Conservation (phyloP, 108 stramenopile species). For the Skeletonema costatum region DNA sequence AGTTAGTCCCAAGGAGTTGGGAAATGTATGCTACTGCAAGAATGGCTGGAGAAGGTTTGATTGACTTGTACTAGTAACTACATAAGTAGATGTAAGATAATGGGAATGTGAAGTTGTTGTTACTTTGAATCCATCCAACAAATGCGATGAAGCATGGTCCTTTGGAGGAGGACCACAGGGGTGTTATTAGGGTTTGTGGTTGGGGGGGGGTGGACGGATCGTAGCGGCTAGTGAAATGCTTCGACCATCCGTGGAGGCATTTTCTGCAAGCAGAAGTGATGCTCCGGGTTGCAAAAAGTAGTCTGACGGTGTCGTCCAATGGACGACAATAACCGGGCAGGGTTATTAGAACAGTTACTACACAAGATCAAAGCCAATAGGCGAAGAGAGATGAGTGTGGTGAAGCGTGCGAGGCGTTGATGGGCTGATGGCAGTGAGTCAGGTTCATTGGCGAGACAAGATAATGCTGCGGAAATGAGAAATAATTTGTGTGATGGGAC, state of each 20-base stretch:
- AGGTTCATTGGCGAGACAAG: neutral
- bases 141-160: too few species aligned
- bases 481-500: too few species aligned
- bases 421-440: neutral
- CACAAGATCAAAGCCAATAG: slow-evolving; percentile 88
- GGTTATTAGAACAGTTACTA: slow-evolving; percentile 85
- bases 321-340: slow-evolving; percentile 65
- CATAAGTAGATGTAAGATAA: neutral
- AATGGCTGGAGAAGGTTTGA: neutral
- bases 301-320: slow-evolving; percentile 61
- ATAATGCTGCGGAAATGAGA: neutral
- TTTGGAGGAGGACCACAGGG: neutral
- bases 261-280: slow-evolving; percentile 74
- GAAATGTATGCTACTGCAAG: neutral
- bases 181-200: too few species aligned
- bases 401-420: neutral
- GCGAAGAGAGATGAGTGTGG: slow-evolving; percentile 68
- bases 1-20: too few species aligned
- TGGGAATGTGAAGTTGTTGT: too few species aligned
- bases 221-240: slow-evolving; percentile 87
- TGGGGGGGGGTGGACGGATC: slow-evolving; percentile 60
- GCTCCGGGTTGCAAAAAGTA: slow-evolving; percentile 67
- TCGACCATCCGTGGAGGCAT: slow-evolving; percentile 78
- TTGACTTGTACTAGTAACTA: neutral
- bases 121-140: too few species aligned